Evolutionary conservation across 129 eudicot species (phyloP).

Genomic region (Logfia minima): DNA sequence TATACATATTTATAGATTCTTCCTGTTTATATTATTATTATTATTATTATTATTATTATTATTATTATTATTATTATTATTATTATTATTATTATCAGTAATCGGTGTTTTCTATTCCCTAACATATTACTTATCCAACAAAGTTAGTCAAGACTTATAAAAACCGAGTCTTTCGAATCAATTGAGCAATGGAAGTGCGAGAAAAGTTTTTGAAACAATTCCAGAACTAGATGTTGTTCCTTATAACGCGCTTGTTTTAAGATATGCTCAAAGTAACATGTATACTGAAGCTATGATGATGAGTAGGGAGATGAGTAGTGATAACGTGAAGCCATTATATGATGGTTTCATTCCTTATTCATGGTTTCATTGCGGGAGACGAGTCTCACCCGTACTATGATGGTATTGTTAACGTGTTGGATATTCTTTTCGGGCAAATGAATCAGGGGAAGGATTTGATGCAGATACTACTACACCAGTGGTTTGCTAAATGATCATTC

Average conservation of each 20-base stretch:
- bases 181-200: slow-evolving; percentile 38
- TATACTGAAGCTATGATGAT: slow-evolving; percentile 49
- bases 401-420: slow-evolving; percentile 34
- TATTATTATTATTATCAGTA: too few relatives aligned
- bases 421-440: slow-evolving; percentile 41
- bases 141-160: background rate
- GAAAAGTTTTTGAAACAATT: slow-evolving; percentile 68
- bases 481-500: slow-evolving; percentile 43
- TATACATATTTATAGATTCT: too few relatives aligned
- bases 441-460: slow-evolving; percentile 46
- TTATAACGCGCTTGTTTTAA: slow-evolving; percentile 67
- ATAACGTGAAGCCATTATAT: slow-evolving; percentile 40
- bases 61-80: too few relatives aligned
- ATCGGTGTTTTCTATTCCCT: too few relatives aligned
- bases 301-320: slow-evolving; percentile 58
- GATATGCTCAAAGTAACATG: slow-evolving; percentile 58
- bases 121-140: background rate
- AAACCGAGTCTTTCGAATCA: slow-evolving; percentile 11
- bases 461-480: slow-evolving; percentile 24
- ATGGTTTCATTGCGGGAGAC: slow-evolving; percentile 66
- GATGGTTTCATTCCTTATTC: background rate
- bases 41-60: too few relatives aligned
- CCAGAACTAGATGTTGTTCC: slow-evolving; percentile 61
- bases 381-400: slow-evolving; percentile 51
- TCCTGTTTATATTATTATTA: too few relatives aligned